phyloP scores from a whole-genome alignment of 2,329 filamentous ascomycete genomes.

The Zymoseptoria brevis region DNA sequence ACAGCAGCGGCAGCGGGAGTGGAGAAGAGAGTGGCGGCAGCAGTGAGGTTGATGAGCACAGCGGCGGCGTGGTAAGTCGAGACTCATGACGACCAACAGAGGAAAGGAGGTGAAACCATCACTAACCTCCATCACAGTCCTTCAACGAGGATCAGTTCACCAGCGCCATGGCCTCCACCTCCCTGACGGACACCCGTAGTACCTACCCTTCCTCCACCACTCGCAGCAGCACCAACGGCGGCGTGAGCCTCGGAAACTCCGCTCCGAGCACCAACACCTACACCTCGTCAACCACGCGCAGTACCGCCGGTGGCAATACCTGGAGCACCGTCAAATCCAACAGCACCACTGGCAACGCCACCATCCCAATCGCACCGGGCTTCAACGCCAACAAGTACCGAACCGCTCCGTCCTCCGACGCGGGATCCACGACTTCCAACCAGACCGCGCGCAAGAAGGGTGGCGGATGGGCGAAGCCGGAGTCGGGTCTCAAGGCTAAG shows the following conservation, averaged over 20 bases:
- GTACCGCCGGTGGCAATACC: neutral
- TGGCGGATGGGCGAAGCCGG: neutral
- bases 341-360: slow-evolving; percentile 1
- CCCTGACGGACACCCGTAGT: neutral
- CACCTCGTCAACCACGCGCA: neutral
- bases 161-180: neutral
- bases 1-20: slow-evolving; percentile 6
- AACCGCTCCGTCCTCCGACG: neutral
- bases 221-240: slow-evolving; percentile 5
- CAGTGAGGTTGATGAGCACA: slow-evolving; percentile 3
- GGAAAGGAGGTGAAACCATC: neutral
- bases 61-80: slow-evolving; percentile 1
- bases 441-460: neutral
- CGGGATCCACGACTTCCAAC: neutral
- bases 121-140: neutral
- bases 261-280: neutral
- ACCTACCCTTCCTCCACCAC: slow-evolving; percentile 6
- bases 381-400: slow-evolving; percentile 6
- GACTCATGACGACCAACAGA: neutral
- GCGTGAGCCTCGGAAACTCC: slow-evolving; percentile 7
- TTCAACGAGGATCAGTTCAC: neutral
- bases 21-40: neutral
- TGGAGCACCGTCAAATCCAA: neutral
- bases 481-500: neutral
- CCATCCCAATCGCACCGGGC: neutral